phyloP scores from a whole-genome alignment of 2,329 filamentous ascomycete species.

The Parascedosporium putredinis region DNA sequence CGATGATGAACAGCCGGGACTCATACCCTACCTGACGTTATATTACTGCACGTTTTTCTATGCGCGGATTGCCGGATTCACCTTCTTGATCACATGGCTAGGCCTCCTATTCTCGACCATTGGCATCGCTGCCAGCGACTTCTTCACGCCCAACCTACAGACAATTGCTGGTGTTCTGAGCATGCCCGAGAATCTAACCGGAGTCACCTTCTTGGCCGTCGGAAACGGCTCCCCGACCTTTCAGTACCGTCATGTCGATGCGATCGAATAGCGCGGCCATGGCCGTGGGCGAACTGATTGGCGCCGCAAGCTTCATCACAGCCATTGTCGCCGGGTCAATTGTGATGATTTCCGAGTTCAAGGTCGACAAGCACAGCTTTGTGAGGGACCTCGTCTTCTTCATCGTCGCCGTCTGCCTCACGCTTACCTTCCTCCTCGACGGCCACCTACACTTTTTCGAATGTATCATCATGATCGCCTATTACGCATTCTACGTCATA shows the following conservation, averaged over 20 bases:
- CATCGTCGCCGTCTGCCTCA: constrained; percentile 74
- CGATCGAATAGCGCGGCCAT: constrained; percentile 93
- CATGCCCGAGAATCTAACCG: constrained; percentile 90
- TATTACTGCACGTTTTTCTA: constrained; percentile 75
- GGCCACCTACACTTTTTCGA: constrained; percentile 81
- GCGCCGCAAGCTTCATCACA: constrained; percentile 91
- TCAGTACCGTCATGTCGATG: constrained; percentile 98
- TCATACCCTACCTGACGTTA: constrained; percentile 77
- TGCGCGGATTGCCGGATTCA: constrained; percentile 67
- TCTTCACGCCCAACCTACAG: constrained; percentile 93
- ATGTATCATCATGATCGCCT: constrained; percentile 78
- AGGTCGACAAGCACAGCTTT: constrained; percentile 81
- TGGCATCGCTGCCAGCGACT: constrained; percentile 94
- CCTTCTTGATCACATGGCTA: constrained; percentile 70
- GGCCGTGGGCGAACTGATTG: constrained; percentile 89
- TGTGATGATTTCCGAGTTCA: constrained; percentile 92
- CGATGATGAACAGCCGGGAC: constrained; percentile 76
- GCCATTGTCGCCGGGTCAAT: constrained; percentile 94
- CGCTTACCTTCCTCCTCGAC: constrained; percentile 78
- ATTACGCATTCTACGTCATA: constrained; percentile 81
- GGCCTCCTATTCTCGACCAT: constrained; percentile 90
- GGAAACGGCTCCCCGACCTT: constrained; percentile 99
- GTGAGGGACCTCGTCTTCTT: constrained; percentile 90
- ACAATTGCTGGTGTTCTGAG: constrained; percentile 83
- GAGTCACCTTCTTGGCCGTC: constrained; percentile 92